A percentile compares a stretch with the other conserved stretches of the same genome.
These are phyloP conservation scores for Xylaria hypoxylon DNA, from an alignment of 2,329 filamentous ascomycete genomes.

Conservation along the genomic window DNA sequence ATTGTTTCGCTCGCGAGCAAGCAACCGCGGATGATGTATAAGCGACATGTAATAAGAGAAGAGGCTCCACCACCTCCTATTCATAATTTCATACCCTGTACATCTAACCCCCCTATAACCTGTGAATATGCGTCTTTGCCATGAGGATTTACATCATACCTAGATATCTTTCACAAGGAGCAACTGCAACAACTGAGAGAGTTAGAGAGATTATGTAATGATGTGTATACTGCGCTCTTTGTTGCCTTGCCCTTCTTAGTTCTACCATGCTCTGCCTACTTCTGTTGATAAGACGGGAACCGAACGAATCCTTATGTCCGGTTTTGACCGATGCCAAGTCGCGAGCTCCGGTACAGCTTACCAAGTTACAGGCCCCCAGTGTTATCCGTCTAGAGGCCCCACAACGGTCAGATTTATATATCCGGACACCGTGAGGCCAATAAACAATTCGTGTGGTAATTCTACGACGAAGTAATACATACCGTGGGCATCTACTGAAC, in stretches of 20 bases:
- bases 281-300: not conserved
- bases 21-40: not conserved
- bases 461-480: not conserved
- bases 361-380: not conserved
- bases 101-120: no score
- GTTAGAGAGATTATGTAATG: no score
- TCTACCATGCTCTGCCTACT: no score
- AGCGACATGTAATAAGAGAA: not conserved
- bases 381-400: not conserved
- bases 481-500: not conserved
- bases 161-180: no score
- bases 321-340: constrained; percentile 2
- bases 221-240: no score
- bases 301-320: not conserved
- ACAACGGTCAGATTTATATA: not conserved
- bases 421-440: constrained; percentile 9
- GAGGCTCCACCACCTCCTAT: no score
- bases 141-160: no score
- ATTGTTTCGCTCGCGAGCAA: not conserved
- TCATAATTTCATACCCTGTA: no score
- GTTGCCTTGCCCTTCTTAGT: no score
- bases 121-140: no score
- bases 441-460: not conserved
- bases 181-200: no score
- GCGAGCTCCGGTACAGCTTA: constrained; percentile 1